These are phyloP conservation scores for Annulohypoxylon nitens DNA, from an alignment of 495 filamentous ascomycete species.

Conservation along the genomic window DNA sequence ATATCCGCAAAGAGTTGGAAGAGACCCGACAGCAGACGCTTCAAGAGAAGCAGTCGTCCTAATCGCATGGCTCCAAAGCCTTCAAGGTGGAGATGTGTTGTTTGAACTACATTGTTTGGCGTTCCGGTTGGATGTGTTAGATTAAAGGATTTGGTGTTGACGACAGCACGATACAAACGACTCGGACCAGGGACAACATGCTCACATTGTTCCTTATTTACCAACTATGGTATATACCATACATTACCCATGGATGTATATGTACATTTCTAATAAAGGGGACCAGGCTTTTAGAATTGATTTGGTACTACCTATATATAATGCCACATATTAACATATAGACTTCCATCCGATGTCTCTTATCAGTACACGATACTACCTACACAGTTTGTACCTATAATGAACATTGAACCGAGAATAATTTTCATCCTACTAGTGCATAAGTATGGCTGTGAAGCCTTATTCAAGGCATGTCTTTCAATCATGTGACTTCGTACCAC, in stretches of 20 bases:
- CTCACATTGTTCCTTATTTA: not conserved
- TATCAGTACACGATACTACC: not conserved
- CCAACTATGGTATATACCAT: not conserved
- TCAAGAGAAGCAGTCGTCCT: slow-evolving; percentile 13
- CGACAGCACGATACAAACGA: slow-evolving; percentile 23
- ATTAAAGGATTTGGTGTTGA: slow-evolving; percentile 22
- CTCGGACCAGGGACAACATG: not conserved
- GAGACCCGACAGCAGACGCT: slow-evolving; percentile 62
- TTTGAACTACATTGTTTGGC: slow-evolving; percentile 40
- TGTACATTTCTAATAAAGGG: slow-evolving; percentile 1
- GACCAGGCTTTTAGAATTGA: not conserved
- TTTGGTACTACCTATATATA: not conserved
- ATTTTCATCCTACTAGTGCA: not conserved
- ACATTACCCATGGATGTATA: not conserved
- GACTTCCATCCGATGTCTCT: not conserved
- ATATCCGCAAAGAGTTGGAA: slow-evolving; percentile 81
- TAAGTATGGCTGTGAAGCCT: not conserved
- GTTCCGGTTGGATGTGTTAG: slow-evolving; percentile 28
- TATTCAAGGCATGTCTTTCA: not conserved
- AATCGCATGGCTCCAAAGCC: not conserved
- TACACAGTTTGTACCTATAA: not conserved
- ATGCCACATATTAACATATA: not conserved
- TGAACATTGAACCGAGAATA: not conserved
- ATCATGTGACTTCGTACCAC: not conserved
- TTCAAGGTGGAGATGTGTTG: not conserved